phyloP scores from a whole-genome alignment of 2,329 filamentous ascomycete genomes.

The Bipolaris victoriae region DNA sequence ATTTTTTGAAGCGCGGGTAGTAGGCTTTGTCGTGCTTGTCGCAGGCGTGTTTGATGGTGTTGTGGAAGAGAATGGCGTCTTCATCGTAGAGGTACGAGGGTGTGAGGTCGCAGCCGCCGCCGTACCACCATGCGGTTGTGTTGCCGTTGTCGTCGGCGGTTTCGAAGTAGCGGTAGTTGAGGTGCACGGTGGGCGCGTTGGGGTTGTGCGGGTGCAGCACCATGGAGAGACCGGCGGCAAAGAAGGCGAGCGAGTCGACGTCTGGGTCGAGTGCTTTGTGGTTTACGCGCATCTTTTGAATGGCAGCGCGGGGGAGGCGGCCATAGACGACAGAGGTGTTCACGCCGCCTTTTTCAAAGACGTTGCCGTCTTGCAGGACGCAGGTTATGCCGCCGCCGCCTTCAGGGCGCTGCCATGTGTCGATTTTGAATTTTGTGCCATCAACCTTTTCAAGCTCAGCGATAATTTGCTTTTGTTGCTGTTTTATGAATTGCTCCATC shows the following conservation, averaged over 20 bases:
- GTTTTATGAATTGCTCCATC: slow-evolving; percentile 96
- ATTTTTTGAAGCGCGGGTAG: slow-evolving; percentile 94
- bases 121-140: slow-evolving; percentile 95
- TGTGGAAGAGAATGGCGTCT: slow-evolving; percentile 96
- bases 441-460: slow-evolving; percentile 82
- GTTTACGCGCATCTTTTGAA: slow-evolving; percentile 82
- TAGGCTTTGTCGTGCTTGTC: slow-evolving; percentile 92
- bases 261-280: slow-evolving; percentile 86
- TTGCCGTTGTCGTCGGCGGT: slow-evolving; percentile 83
- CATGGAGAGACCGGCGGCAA: slow-evolving; percentile 89
- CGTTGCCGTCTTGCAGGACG: slow-evolving; percentile 92
- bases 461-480: slow-evolving; percentile 89
- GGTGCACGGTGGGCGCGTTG: slow-evolving; percentile 95
- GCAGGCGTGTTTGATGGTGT: slow-evolving; percentile 88
- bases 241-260: slow-evolving; percentile 88
- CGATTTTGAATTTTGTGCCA: slow-evolving; percentile 78
- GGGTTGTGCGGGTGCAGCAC: slow-evolving; percentile 94
- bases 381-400: slow-evolving; percentile 94
- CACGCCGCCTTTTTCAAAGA: slow-evolving; percentile 97
- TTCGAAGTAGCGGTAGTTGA: slow-evolving; percentile 99
- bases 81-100: slow-evolving; percentile 95
- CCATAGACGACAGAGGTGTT: slow-evolving; percentile 96
- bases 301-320: slow-evolving; percentile 81
- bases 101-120: slow-evolving; percentile 91
- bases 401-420: slow-evolving; percentile 85